Percentiles rank a stretch among this genome's conserved stretches.
Conservation (phyloP, 163 green algal species). For the Chlamydomonas reinhardtii region DNA sequence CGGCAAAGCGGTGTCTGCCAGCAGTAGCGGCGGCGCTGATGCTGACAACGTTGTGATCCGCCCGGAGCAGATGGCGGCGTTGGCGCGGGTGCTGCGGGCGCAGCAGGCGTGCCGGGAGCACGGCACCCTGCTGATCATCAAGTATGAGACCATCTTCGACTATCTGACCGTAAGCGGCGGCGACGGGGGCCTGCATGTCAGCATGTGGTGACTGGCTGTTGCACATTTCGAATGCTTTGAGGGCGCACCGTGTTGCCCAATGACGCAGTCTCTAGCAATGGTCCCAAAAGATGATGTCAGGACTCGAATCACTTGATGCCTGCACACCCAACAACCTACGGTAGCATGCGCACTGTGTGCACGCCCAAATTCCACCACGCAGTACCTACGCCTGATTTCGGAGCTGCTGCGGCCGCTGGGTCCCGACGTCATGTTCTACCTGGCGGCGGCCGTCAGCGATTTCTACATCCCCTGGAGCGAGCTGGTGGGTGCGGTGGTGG, state of each 20-base stretch:
- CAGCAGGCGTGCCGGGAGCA: conserved; percentile 37
- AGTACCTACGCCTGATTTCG: conserved; percentile 70
- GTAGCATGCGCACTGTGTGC: not conserved
- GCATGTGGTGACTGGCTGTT: no score
- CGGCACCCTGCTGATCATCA: conserved; percentile 79
- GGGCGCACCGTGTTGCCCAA: not conserved
- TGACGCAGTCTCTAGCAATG: no score
- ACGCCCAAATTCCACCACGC: not conserved
- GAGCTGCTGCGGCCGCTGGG: conserved; percentile 63
- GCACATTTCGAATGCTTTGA: no score
- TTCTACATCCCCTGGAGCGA: conserved; percentile 96
- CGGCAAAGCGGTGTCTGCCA: no score
- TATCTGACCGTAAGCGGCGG: conserved; percentile 84
- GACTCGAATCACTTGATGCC: no score
- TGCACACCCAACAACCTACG: no score
- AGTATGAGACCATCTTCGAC: conserved; percentile 96
- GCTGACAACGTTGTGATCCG: not conserved
- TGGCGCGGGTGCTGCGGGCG: conserved; percentile 46
- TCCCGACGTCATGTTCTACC: conserved; percentile 85
- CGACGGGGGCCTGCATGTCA: no score
- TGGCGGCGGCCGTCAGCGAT: conserved; percentile 97
- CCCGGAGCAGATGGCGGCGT: conserved; percentile 11
- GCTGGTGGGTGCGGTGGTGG: conserved; percentile 72
- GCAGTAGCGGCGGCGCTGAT: not conserved
- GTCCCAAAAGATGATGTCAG: no score